Conservation (phyloP, 108 stramenopile species). For the Conticribra weissflogii region DNA sequence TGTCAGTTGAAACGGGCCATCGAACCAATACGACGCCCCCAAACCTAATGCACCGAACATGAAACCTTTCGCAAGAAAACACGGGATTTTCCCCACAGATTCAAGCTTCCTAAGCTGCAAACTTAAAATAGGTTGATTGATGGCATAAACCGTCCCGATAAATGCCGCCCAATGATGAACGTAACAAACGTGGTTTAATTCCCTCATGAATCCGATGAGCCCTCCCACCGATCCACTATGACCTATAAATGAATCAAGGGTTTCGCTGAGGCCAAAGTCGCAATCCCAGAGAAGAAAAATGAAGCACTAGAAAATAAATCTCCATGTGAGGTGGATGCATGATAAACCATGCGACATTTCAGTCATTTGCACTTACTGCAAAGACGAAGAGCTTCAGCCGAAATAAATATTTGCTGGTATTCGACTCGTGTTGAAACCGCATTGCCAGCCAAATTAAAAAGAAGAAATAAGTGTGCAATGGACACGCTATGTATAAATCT, state of each 20-base stretch:
- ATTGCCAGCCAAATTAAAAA: conserved; percentile 72
- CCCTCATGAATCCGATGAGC: conserved; percentile 54
- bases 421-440: conserved; percentile 42
- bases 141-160: conserved; percentile 80
- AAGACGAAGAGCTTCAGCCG: conserved; percentile 66
- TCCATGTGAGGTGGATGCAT: neutral
- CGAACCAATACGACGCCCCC: conserved; percentile 54
- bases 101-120: conserved; percentile 47
- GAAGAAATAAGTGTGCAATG: conserved; percentile 81
- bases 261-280: conserved; percentile 46
- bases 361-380: conserved; percentile 20
- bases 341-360: conserved; percentile 17
- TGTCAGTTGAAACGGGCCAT: conserved; percentile 51
- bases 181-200: conserved; percentile 76
- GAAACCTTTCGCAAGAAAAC: conserved; percentile 53
- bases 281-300: conserved; percentile 68
- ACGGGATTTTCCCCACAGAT: conserved; percentile 1
- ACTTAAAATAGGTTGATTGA: conserved; percentile 72
- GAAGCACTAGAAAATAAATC: neutral
- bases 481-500: conserved; percentile 75
- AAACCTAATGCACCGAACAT: conserved; percentile 26
- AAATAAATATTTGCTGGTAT: conserved; percentile 69
- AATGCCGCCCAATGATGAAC: conserved; percentile 83
- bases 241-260: conserved; percentile 15
- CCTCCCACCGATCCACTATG: neutral